Base-by-base conservation (phyloP, 2,329 filamentous ascomycete species). In the Lachnellula cervina region DNA sequence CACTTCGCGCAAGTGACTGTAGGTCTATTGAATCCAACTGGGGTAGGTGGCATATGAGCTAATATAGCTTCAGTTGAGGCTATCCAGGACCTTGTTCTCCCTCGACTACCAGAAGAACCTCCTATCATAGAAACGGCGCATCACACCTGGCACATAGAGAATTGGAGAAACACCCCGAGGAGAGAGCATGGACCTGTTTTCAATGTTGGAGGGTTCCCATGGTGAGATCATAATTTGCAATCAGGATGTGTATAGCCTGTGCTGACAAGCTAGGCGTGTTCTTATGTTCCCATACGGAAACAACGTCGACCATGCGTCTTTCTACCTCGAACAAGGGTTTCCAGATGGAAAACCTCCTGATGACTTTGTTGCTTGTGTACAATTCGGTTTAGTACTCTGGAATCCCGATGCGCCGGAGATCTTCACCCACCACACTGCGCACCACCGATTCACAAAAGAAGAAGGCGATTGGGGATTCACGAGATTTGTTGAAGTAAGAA, bases 391-490 rank as follows among this genome's bases (percentile, higher is more conserved):
- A 49, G 93, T 97, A 4, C 78, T 99, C 53, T 97, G 90, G 87
- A 99, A 97, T 72, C 87, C 88, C 46, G 90, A 93, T 68, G 90
- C 97, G 66, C 93, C 94, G n/a, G 85, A 84, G 60, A 81, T 97
- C 65, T 90, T 88, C 71, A 73, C 81, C 40, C 88, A 96, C 66
- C 86, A 90, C 76, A 81, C 78, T 44, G 94, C 94, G n/a, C 90
- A 92, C 65, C 94, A 99, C 70, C 88, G 94, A 57, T 99, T 97
- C 72, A 97, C 91, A 4, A 89, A 89, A 61, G 94, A 97, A 44
- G 94, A 99, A 72, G 91, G 90, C 23, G 94, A 99, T 68, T 99
- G 94, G 94, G 94, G 94, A 1, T 99, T 99, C 71, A 99, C 94
- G n/a, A 80, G 93, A 54, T 99, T 97, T 69, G 85, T 91, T 13